These are phyloP conservation scores for Amborella trichopoda DNA, from an alignment of 164 flowering plant genomes.

Conservation along the genomic window DNA sequence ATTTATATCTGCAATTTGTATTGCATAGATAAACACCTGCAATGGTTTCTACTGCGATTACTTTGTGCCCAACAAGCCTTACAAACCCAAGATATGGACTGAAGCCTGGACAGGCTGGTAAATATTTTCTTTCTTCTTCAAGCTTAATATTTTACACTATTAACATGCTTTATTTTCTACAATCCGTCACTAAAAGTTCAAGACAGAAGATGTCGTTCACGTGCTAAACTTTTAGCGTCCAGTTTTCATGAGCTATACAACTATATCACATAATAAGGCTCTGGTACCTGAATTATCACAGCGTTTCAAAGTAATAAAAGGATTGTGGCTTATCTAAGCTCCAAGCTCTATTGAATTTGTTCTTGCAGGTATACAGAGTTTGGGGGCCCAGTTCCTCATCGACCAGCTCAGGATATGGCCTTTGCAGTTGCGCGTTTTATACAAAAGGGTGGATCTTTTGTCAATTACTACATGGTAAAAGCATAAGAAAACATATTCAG, in stretches of 20 bases:
- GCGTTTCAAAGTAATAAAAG: neutral
- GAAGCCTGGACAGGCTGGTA: conserved; percentile 99
- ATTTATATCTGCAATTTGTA: no score
- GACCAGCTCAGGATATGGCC: conserved; percentile 95
- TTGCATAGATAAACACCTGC: conserved; percentile 93
- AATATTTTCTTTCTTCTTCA: no score
- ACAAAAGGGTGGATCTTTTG: conserved; percentile 86
- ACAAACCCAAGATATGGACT: conserved; percentile 98
- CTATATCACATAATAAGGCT: no score
- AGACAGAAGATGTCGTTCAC: no score
- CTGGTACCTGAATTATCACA: no score
- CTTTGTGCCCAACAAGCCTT: conserved; percentile 87
- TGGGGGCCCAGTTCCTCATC: conserved; percentile 82
- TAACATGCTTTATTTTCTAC: no score
- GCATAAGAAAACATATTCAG: no score
- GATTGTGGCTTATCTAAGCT: neutral
- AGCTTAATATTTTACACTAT: no score
- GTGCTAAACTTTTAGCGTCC: no score
- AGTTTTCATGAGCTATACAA: no score
- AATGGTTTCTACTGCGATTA: conserved; percentile 97
- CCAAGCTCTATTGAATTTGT: neutral
- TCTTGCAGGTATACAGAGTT: conserved; percentile 74
- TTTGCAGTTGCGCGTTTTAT: conserved; percentile 90
- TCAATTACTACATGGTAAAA: conserved; percentile 83
- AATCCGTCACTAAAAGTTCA: no score